These are phyloP conservation scores for Sporothrix euskadiensis DNA, from an alignment of 2,329 filamentous ascomycete species.

Conservation along the genomic window DNA sequence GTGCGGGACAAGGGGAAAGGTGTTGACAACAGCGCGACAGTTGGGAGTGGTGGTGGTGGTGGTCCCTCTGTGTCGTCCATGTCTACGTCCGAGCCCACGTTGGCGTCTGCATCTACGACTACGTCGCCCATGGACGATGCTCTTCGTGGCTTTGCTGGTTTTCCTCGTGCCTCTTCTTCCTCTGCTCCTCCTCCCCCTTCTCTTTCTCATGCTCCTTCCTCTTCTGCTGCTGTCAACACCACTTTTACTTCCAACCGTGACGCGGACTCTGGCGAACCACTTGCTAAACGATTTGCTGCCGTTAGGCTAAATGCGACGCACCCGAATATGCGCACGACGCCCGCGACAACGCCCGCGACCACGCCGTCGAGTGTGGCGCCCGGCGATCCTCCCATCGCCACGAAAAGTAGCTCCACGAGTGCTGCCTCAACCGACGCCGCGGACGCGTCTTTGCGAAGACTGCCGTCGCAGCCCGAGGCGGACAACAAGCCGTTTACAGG, in stretches of 20 bases:
- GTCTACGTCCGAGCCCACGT: background rate
- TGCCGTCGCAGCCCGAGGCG: background rate
- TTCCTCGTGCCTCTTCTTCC: conserved; percentile 14
- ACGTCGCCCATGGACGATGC: conserved; percentile 2
- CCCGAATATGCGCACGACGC: background rate
- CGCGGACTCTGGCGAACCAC: conserved; percentile 50
- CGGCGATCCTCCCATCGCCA: background rate
- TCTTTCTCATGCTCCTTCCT: conserved; percentile 36
- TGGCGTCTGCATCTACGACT: background rate
- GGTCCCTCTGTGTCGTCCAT: background rate
- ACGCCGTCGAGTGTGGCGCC: background rate
- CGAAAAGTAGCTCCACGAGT: background rate
- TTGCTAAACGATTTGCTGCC: conserved; percentile 67
- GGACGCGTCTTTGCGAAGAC: background rate
- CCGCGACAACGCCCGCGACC: background rate
- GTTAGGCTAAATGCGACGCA: conserved; percentile 57
- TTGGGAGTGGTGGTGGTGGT: background rate
- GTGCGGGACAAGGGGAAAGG: background rate
- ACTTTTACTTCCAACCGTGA: conserved; percentile 34
- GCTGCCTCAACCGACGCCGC: background rate
- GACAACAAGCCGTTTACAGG: background rate
- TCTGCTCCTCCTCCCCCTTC: conserved; percentile 29
- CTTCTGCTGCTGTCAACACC: conserved; percentile 17
- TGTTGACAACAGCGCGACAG: too few relatives aligned
- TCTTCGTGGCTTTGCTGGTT: background rate